A percentile compares a stretch with the other conserved stretches of the same genome.
Evolutionary conservation across 257 asterid genomes (phyloP).

Genomic region (Echites panduratus): DNA sequence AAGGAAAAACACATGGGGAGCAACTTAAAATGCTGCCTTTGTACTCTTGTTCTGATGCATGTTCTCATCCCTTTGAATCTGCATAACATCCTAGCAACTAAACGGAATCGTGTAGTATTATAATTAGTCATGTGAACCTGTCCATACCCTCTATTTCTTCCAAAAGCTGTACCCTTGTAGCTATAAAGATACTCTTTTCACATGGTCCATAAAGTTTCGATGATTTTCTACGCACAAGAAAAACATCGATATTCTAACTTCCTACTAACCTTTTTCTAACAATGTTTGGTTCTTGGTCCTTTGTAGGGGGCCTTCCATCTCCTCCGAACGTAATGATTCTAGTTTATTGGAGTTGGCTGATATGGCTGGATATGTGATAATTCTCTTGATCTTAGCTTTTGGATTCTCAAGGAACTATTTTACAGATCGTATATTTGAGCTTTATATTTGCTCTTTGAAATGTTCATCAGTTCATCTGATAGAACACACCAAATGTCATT

Average conservation of each 20-base stretch:
- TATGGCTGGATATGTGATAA: neutral
- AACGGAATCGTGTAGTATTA: neutral
- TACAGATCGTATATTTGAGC: neutral
- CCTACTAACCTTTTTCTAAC: neutral
- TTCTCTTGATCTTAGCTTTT: neutral
- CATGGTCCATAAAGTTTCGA: neutral
- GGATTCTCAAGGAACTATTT: slow-evolving; percentile 6
- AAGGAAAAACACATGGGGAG: neutral
- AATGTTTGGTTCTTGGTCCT: neutral
- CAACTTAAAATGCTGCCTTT: neutral
- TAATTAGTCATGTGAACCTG: neutral
- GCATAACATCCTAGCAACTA: neutral
- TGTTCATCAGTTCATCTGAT: neutral
- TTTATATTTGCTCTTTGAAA: slow-evolving; percentile 1
- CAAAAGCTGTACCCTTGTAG: neutral
- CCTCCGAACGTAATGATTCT: neutral
- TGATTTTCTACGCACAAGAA: neutral
- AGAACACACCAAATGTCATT: neutral
- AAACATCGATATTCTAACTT: neutral
- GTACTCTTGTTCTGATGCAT: neutral
- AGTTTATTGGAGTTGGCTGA: neutral
- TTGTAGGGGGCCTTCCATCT: neutral
- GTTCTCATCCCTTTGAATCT: neutral
- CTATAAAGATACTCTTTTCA: neutral
- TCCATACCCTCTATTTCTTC: neutral